Conservation (phyloP, 2,329 filamentous ascomycete species). For the Sclerotinia subarctica region DNA sequence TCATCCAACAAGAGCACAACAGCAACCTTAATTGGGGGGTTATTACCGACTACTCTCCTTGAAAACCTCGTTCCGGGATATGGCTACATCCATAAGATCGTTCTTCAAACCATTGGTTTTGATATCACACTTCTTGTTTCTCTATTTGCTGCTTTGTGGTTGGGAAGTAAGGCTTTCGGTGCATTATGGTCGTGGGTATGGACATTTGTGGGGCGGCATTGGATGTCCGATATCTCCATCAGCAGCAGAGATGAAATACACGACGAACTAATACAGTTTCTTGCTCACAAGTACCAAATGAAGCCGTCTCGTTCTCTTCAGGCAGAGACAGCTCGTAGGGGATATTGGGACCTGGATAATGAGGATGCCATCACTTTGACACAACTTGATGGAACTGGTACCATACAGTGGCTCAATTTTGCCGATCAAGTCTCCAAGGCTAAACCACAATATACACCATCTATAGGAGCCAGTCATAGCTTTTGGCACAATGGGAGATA, state of each 20-base stretch:
- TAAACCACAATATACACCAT: conserved; percentile 52
- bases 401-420: conserved; percentile 53
- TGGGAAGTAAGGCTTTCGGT: conserved; percentile 42
- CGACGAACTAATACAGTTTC: conserved; percentile 55
- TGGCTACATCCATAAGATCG: conserved; percentile 34
- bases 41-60: conserved; percentile 33
- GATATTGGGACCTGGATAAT: conserved; percentile 49
- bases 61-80: conserved; percentile 39
- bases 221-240: conserved; percentile 53
- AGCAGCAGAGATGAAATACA: conserved; percentile 57
- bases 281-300: conserved; percentile 52
- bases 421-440: conserved; percentile 54
- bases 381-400: conserved; percentile 41
- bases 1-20: conserved; percentile 8
- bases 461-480: conserved; percentile 47
- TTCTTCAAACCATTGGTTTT: conserved; percentile 34
- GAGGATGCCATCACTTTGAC: conserved; percentile 47
- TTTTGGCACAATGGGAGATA: conserved; percentile 55
- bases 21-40: not conserved
- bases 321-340: conserved; percentile 54
- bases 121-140: conserved; percentile 37
- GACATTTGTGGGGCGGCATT: conserved; percentile 43
- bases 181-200: conserved; percentile 41
- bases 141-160: conserved; percentile 40
- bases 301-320: conserved; percentile 51